These are phyloP conservation scores for Starmerella gropengiesseri DNA, from an alignment of 805 yeast genomes.

Conservation along the genomic window DNA sequence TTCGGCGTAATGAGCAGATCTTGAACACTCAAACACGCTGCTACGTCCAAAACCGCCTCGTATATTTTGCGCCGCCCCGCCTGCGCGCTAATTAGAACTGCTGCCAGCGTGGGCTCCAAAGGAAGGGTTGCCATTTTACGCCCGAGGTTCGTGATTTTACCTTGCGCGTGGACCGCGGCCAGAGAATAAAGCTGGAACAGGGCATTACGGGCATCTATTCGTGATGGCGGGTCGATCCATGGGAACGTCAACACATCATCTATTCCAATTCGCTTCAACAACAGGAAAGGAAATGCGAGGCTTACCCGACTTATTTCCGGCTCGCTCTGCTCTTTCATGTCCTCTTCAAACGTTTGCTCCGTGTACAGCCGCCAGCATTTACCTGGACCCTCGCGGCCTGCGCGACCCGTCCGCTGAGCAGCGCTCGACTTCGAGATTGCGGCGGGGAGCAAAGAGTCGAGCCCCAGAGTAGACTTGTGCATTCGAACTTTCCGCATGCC, in stretches of 20 bases:
- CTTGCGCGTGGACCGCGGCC: conserved; percentile 66
- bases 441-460: conserved; percentile 83
- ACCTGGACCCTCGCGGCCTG: conserved; percentile 96
- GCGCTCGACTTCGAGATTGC: conserved; percentile 94
- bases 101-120: conserved; percentile 81
- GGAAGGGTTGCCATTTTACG: conserved; percentile 79
- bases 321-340: conserved; percentile 69
- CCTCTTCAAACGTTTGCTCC: conserved; percentile 48
- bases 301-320: conserved; percentile 87
- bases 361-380: conserved; percentile 77
- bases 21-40: conserved; percentile 86
- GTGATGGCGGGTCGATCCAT: conserved; percentile 88
- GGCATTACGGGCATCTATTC: conserved; percentile 63
- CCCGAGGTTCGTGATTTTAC: conserved; percentile 72
- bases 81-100: conserved; percentile 65
- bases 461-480: conserved; percentile 85
- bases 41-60: conserved; percentile 69
- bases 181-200: conserved; percentile 66
- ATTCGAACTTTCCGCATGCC: conserved; percentile 90
- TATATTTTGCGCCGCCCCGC: conserved; percentile 37
- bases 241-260: conserved; percentile 76
- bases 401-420: conserved; percentile 92
- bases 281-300: conserved; percentile 70
- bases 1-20: conserved; percentile 72
- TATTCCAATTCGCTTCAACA: conserved; percentile 73